Evolutionary conservation across 768 basidiomycete species (phyloP).

Genomic region (Suillus spraguei): DNA sequence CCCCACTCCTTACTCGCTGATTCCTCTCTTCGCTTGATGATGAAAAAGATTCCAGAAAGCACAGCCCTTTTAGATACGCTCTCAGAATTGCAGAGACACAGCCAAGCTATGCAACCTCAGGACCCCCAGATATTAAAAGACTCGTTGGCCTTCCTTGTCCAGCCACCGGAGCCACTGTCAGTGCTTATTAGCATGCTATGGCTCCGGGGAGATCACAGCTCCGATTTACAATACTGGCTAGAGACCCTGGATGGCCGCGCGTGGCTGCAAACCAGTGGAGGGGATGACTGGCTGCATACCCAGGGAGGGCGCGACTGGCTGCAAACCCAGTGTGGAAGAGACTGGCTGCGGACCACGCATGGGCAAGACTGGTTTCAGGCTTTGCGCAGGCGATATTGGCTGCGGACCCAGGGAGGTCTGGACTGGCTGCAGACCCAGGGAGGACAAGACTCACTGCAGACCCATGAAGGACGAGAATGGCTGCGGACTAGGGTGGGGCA

Average conservation of each 20-base stretch:
- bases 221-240: neutral
- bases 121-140: neutral
- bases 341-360: neutral
- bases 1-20: neutral
- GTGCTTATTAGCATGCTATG: neutral
- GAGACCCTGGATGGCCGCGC: neutral
- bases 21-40: neutral
- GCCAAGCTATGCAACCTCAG: neutral
- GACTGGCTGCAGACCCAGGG: neutral
- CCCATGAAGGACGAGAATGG: no score
- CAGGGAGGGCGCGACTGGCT: neutral
- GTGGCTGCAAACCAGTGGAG: neutral
- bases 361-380: no score
- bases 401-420: neutral
- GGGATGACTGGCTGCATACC: no score
- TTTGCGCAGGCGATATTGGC: neutral
- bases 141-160: neutral
- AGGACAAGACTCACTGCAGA: no score
- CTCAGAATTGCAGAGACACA: neutral
- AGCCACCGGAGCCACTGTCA: neutral
- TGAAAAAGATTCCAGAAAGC: neutral
- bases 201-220: neutral
- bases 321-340: neutral
- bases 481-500: no score
- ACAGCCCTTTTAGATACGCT: neutral